phyloP scores from a whole-genome alignment of 495 filamentous ascomycete genomes.

The Neurospora hispaniola region DNA sequence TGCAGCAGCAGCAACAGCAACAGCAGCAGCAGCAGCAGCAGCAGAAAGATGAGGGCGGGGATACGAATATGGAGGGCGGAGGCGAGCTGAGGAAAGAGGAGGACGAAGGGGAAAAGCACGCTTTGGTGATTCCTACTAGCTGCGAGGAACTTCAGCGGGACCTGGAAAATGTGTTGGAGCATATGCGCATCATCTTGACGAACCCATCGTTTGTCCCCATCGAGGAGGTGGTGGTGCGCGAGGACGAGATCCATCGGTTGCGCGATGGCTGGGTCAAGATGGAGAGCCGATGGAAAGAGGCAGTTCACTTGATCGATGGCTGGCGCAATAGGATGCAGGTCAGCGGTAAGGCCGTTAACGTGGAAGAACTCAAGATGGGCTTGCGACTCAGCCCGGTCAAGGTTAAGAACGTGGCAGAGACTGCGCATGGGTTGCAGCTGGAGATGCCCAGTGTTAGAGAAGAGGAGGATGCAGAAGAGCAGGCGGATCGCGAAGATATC shows the following conservation, averaged over 20 bases:
- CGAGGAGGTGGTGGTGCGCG: constrained; percentile 83
- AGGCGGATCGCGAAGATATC: neutral
- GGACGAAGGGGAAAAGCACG: constrained; percentile 28
- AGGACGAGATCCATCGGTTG: constrained; percentile 76
- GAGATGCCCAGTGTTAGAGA: constrained; percentile 27
- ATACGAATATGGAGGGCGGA: constrained; percentile 27
- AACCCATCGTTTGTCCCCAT: constrained; percentile 94
- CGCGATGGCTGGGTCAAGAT: constrained; percentile 83
- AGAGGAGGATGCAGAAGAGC: constrained; percentile 30
- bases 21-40: constrained; percentile 21
- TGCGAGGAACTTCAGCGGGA: constrained; percentile 64
- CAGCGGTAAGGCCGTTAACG: constrained; percentile 67
- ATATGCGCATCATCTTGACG: constrained; percentile 71
- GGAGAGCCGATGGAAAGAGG: constrained; percentile 82
- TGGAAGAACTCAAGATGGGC: constrained; percentile 73
- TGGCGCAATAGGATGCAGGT: constrained; percentile 79
- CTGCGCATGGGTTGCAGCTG: constrained; percentile 23
- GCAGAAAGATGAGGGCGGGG: constrained; percentile 18
- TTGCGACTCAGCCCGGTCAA: constrained; percentile 55
- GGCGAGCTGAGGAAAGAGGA: neutral
- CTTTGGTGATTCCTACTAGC: constrained; percentile 41
- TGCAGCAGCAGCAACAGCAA: neutral
- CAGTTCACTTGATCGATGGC: constrained; percentile 79
- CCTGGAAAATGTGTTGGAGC: constrained; percentile 63
- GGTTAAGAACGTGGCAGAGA: constrained; percentile 41